phyloP scores from a whole-genome alignment of 2,329 filamentous ascomycete species.

The Trichoderma endophyticum region DNA sequence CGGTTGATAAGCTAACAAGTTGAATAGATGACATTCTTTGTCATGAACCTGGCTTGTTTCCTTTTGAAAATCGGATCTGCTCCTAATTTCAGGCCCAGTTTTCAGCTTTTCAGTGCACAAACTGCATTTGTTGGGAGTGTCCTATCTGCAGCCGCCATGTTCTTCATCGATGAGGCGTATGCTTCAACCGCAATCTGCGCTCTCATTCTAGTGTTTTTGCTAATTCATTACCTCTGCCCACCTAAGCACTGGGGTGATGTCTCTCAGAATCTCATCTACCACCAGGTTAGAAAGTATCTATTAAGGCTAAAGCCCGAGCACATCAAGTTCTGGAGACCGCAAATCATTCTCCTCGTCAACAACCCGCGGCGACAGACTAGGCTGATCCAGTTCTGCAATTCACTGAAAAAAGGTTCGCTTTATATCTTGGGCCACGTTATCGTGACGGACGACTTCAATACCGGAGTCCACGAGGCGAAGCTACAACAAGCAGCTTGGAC shows the following conservation, averaged over 20 bases:
- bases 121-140: conserved; percentile 73
- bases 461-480: conserved; percentile 75
- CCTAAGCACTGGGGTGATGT: conserved; percentile 91
- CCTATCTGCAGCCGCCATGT: conserved; percentile 79
- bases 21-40: conserved; percentile 73
- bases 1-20: neutral
- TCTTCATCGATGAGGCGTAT: conserved; percentile 82
- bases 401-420: conserved; percentile 79
- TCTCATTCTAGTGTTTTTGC: conserved; percentile 71
- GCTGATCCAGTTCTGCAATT: conserved; percentile 88
- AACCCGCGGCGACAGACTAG: conserved; percentile 77
- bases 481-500: conserved; percentile 80
- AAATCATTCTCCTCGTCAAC: conserved; percentile 81
- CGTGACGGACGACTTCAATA: conserved; percentile 76
- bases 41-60: conserved; percentile 85
- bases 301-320: conserved; percentile 81
- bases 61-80: conserved; percentile 82
- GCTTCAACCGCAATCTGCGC: conserved; percentile 72
- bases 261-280: conserved; percentile 81
- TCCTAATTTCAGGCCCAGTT: conserved; percentile 83
- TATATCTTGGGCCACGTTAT: conserved; percentile 88
- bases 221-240: conserved; percentile 82
- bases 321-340: conserved; percentile 90
- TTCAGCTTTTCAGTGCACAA: conserved; percentile 86
- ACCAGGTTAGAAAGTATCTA: conserved; percentile 83